Percentiles rank a stretch among this genome's conserved stretches.
These are phyloP conservation scores for Colletotrichum abscissum DNA, from an alignment of 2,329 filamentous ascomycete genomes.

Conservation along the genomic window DNA sequence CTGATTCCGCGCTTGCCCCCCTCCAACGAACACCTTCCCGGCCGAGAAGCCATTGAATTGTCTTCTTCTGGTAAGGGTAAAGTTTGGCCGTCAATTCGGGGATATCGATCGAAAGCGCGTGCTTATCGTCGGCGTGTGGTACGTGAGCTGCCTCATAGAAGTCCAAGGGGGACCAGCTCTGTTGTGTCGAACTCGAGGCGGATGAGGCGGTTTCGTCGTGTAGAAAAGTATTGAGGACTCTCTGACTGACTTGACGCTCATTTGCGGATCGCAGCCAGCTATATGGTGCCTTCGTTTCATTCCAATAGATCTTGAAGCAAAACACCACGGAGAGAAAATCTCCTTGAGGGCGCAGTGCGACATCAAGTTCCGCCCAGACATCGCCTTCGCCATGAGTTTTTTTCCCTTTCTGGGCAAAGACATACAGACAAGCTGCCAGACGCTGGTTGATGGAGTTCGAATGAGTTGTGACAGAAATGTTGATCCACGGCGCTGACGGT, in stretches of 20 bases:
- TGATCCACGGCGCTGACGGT: not conserved
- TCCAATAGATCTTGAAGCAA: conserved; percentile 54
- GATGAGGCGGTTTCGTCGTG: conserved; percentile 41
- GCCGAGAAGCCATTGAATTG: conserved; percentile 76
- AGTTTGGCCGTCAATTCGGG: conserved; percentile 61
- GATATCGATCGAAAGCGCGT: conserved; percentile 52
- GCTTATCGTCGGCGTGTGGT: conserved; percentile 58
- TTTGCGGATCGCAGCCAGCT: conserved; percentile 41
- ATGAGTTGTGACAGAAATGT: conserved; percentile 6
- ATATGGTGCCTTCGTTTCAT: conserved; percentile 48
- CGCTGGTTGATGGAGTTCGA: not conserved
- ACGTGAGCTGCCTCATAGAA: conserved; percentile 79
- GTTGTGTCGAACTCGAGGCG: conserved; percentile 30
- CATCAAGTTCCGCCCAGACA: conserved; percentile 48
- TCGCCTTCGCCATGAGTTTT: conserved; percentile 23
- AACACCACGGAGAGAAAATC: conserved; percentile 45
- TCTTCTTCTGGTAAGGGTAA: conserved; percentile 79
- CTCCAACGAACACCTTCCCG: conserved; percentile 71
- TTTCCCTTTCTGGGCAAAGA: conserved; percentile 29
- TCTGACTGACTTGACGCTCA: conserved; percentile 47
- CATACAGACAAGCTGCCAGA: conserved; percentile 32
- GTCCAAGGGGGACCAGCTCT: conserved; percentile 58
- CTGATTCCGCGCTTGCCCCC: conserved; percentile 31
- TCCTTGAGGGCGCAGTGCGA: conserved; percentile 44
- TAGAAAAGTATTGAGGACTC: conserved; percentile 51